Evolutionary conservation across 805 yeast genomes (phyloP).

Genomic region (Cyberlindnera veronae): DNA sequence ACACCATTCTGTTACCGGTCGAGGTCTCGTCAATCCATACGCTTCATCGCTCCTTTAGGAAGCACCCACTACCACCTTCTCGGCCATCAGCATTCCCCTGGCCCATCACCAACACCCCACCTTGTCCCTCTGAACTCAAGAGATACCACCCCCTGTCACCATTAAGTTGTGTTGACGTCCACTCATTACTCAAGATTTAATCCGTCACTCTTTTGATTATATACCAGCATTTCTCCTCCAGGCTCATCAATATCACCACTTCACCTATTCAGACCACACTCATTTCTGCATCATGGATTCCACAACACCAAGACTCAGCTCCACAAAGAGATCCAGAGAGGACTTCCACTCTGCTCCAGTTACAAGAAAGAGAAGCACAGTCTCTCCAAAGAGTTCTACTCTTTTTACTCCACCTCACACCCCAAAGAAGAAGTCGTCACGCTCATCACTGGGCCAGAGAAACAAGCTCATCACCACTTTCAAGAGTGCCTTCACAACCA

Average conservation of each 20-base stretch:
- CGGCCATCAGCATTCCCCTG: background rate
- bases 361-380: conserved; percentile 19
- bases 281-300: conserved; percentile 5
- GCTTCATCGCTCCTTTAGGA: conserved; percentile 7
- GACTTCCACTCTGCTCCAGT: conserved; percentile 14
- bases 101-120: background rate
- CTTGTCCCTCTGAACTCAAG: background rate
- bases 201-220: conserved; percentile 11
- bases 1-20: background rate
- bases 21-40: conserved; percentile 1
- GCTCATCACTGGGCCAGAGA: conserved; percentile 12
- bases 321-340: conserved; percentile 25
- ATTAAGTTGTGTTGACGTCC: conserved; percentile 33
- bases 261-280: background rate
- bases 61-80: conserved; percentile 1
- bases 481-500: conserved; percentile 17
- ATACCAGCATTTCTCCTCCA: background rate
- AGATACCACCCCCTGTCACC: conserved; percentile 24
- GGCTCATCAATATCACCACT: background rate
- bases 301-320: conserved; percentile 10
- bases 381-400: conserved; percentile 11
- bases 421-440: conserved; percentile 10
- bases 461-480: conserved; percentile 24
- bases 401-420: conserved; percentile 19
- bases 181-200: conserved; percentile 19